Conservation (phyloP, 2,329 filamentous ascomycete genomes). For the Pestalotiopsis sp. region DNA sequence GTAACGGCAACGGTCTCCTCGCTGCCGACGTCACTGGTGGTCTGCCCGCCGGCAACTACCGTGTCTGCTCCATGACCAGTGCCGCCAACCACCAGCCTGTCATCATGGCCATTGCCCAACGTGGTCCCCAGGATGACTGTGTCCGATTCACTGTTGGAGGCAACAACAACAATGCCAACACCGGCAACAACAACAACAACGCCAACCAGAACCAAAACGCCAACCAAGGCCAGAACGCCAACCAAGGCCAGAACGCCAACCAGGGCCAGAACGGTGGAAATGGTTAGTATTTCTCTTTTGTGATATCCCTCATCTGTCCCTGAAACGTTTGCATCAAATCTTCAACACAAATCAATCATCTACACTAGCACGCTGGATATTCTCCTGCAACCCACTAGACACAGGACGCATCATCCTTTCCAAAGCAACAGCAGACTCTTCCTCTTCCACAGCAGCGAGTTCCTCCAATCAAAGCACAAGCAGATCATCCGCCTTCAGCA, state of each 20-base stretch:
- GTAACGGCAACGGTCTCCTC: slow-evolving; percentile 57
- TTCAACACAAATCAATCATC: slow-evolving; percentile 3
- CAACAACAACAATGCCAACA: slow-evolving; percentile 23
- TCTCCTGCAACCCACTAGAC: neutral
- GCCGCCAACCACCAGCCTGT: slow-evolving; percentile 70
- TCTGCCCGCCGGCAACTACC: slow-evolving; percentile 65
- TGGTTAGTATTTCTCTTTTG: slow-evolving; percentile 8
- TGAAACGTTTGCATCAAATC: neutral
- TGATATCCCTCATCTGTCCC: neutral
- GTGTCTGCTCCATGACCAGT: slow-evolving; percentile 65
- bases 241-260: slow-evolving; percentile 12
- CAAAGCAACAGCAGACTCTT: slow-evolving; percentile 13
- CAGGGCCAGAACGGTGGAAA: neutral
- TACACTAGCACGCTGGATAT: neutral
- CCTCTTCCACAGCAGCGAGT: slow-evolving; percentile 6
- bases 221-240: slow-evolving; percentile 17
- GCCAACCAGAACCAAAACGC: slow-evolving; percentile 18
- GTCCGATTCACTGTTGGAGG: slow-evolving; percentile 21
- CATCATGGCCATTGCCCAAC: slow-evolving; percentile 68
- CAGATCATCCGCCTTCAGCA: neutral
- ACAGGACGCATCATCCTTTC: neutral
- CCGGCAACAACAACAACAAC: slow-evolving; percentile 22
- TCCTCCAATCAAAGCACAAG: slow-evolving; percentile 7
- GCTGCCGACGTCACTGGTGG: slow-evolving; percentile 57
- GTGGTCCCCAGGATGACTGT: slow-evolving; percentile 64